Conservation (phyloP, 345 rosid species). For the Bruguiera gymnorhiza region DNA sequence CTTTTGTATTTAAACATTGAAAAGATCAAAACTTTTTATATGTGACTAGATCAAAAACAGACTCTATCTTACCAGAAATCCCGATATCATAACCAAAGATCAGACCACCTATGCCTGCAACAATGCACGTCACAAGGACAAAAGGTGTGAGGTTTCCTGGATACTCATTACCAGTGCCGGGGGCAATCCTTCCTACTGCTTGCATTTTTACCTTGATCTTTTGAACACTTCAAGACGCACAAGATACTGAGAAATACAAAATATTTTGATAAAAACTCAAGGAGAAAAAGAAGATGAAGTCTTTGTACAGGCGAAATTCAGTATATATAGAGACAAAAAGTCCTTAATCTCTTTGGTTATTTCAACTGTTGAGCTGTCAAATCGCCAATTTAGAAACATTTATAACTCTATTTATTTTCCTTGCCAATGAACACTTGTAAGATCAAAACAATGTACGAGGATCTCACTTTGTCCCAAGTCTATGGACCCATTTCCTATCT, state of each 20-base stretch:
- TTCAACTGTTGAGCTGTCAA: slow-evolving; percentile 36
- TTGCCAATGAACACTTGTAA: no score
- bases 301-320: not conserved
- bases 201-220: slow-evolving; percentile 11
- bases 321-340: slow-evolving; percentile 29
- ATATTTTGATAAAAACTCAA: not conserved
- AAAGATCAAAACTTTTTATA: no score
- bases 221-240: no score
- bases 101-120: slow-evolving; percentile 97
- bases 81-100: slow-evolving; percentile 96
- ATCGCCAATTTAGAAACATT: not conserved
- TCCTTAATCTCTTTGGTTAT: not conserved
- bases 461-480: slow-evolving; percentile 11
- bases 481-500: not conserved
- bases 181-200: slow-evolving; percentile 29
- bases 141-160: slow-evolving; percentile 82
- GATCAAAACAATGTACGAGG: no score
- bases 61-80: slow-evolving; percentile 58
- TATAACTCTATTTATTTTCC: no score
- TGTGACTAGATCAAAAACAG: not conserved
- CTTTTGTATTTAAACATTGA: no score
- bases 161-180: slow-evolving; percentile 51
- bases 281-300: slow-evolving; percentile 13
- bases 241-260: not conserved
- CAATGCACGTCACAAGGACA: slow-evolving; percentile 72